Evolutionary conservation across 176 grass and related monocot genomes (phyloP).

Genomic region (Zoysia japonica): DNA sequence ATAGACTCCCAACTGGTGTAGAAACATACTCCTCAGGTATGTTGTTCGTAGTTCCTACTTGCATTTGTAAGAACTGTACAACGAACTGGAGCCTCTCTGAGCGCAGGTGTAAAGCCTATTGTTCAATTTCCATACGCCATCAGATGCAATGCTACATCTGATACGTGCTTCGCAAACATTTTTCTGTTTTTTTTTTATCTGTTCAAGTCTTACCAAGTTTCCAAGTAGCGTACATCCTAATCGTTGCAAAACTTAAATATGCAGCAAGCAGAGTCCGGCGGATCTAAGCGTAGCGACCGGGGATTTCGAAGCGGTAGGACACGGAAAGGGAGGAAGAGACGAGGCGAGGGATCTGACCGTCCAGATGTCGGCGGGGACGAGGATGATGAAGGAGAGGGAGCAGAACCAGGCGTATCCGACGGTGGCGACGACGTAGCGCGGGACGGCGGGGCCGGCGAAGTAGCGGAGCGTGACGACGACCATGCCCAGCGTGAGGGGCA

Average conservation of each 20-base stretch:
- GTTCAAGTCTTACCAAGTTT: neutral
- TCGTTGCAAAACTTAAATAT: slow-evolving; percentile 32
- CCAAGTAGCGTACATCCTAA: neutral
- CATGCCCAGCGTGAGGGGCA: slow-evolving; percentile 98
- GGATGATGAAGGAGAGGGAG: slow-evolving; percentile 98
- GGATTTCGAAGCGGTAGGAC: neutral
- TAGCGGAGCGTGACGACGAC: slow-evolving; percentile 90
- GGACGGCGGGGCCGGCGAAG: slow-evolving; percentile 93
- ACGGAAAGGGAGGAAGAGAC: neutral
- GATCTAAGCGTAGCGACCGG: slow-evolving; percentile 38
- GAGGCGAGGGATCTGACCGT: slow-evolving; percentile 63
- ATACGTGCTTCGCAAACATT: neutral
- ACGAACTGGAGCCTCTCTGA: neutral
- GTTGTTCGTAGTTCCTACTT: slow-evolving; percentile 8
- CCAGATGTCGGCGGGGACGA: slow-evolving; percentile 99
- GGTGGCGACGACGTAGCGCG: slow-evolving; percentile 77
- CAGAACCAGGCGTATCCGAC: slow-evolving; percentile 99
- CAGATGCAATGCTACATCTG: slow-evolving; percentile 6
- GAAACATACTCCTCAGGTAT: neutral
- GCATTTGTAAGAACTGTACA: slow-evolving; percentile 12
- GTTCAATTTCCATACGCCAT: slow-evolving; percentile 1
- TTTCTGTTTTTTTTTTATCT: neutral
- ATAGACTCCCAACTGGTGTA: neutral
- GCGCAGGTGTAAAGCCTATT: neutral
- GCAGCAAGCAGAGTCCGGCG: slow-evolving; percentile 8